Conservation (phyloP, 352 stramenopile genomes). For the Phytophthora sojae region DNA sequence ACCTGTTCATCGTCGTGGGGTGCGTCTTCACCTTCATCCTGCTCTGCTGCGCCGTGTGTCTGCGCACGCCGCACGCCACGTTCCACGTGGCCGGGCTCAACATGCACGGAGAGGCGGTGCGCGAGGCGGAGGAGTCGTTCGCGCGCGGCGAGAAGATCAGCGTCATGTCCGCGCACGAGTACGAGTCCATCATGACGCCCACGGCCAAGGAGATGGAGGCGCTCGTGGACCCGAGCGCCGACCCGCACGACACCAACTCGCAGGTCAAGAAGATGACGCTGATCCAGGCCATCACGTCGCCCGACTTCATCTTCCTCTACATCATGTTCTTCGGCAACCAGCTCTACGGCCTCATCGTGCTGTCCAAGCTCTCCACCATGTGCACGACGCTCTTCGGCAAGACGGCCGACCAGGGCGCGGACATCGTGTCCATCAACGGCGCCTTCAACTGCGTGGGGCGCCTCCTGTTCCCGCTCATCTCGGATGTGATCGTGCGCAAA, state of each 20-base stretch:
- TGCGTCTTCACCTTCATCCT: constrained; percentile 51
- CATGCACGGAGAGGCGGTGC: constrained; percentile 64
- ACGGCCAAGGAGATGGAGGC: constrained; percentile 45
- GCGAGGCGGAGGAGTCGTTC: constrained; percentile 42
- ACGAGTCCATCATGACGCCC: constrained; percentile 51
- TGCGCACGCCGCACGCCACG: constrained; percentile 56
- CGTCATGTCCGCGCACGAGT: constrained; percentile 54
- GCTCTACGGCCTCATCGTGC: constrained; percentile 70
- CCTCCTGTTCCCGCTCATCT: constrained; percentile 55
- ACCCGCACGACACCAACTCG: constrained; percentile 30
- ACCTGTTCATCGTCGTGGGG: constrained; percentile 62
- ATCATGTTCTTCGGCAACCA: constrained; percentile 77
- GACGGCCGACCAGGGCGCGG: constrained; percentile 39
- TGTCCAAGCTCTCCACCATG: constrained; percentile 72
- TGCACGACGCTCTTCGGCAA: constrained; percentile 59
- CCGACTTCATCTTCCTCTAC: constrained; percentile 75
- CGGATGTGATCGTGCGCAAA: constrained; percentile 49
- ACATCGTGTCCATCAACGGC: constrained; percentile 73
- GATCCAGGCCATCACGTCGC: constrained; percentile 58
- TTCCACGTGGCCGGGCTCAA: constrained; percentile 63
- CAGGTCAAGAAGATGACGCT: constrained; percentile 62
- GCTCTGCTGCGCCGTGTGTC: constrained; percentile 46
- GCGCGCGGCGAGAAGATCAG: constrained; percentile 50
- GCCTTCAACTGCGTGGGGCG: constrained; percentile 68
- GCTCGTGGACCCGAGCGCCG: constrained; percentile 20